Base-by-base conservation (phyloP, 192 early-diverging fungal genomes). In the Backusella circina region DNA sequence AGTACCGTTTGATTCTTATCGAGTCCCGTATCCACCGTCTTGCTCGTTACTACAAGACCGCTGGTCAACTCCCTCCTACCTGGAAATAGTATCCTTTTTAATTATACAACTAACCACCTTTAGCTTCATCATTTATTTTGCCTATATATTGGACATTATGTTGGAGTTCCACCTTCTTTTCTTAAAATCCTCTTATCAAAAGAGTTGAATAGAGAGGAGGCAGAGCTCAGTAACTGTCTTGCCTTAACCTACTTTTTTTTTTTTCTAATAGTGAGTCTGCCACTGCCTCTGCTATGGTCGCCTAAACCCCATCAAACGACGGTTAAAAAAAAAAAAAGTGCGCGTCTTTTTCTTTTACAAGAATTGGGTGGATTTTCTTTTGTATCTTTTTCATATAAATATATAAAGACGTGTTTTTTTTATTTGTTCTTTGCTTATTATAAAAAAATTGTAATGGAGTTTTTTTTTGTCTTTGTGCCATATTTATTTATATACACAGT, bases 1-100 rank as follows among this genome's bases (percentile, higher is more conserved):
- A 99, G 94, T 99, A 97, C 93, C 94, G 98, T 84, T 89, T 97
- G 78, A 97, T 97, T 94, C 74, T 82, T 41, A 93, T 96, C 79
- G 97, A 99, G 89, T 96, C 98, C 72, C 92, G 97, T 90, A 95
- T 99, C 83, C 95, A 94, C 88, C 96, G 98, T 92, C 90, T 99
- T 80, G 93, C 92, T 77, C 94, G 95, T 81, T 99, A 99, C 95
- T 99, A 98, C 95, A 96, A 95, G 91, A 95, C 93, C 83, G 86
- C 90, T 78, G 97, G 98, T 73, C 93, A 96, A 90, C 88, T 99
- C 77, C 91, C 97, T 76, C 94, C 97, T 77, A 96, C 92, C 90
- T 99, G 97, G 97, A 96, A 97, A 87, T 99, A 99, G 96, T 95
- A 91, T 90, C 84, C 76, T 79, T 82, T 83, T 82, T 77, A 74